Percentiles rank a stretch among this genome's conserved stretches.
phyloP scores from a whole-genome alignment of 768 basidiomycete genomes.

The Pulveroboletus sp. region DNA sequence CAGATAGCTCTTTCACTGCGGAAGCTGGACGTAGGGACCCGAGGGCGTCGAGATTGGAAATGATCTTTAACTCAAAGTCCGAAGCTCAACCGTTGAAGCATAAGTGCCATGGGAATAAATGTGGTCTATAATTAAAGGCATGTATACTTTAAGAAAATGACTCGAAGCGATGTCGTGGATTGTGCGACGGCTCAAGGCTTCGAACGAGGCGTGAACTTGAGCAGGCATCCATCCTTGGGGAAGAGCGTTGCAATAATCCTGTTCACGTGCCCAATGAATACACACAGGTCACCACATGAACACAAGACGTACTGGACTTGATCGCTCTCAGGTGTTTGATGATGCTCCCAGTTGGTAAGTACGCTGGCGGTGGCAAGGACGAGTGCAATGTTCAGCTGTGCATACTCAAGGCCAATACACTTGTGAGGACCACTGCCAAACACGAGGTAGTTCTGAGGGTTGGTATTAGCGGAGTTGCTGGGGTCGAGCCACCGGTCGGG shows the following conservation, averaged over 20 bases:
- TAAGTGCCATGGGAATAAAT: too few relatives aligned
- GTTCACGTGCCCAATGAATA: constrained; percentile 2
- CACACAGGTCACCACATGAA: background rate
- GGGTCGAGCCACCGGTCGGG: constrained; percentile 95
- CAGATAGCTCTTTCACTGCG: too few relatives aligned
- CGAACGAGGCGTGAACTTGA: constrained; percentile 68
- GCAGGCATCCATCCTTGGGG: constrained; percentile 85
- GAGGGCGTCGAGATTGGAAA: too few relatives aligned
- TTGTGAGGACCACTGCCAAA: constrained; percentile 92
- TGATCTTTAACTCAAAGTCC: too few relatives aligned
- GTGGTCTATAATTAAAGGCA: constrained; percentile 11
- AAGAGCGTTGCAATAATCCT: constrained; percentile 96
- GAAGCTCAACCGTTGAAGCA: too few relatives aligned
- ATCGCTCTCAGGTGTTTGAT: constrained; percentile 70
- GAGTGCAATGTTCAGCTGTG: constrained; percentile 83
- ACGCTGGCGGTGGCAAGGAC: constrained; percentile 79
- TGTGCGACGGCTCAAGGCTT: constrained; percentile 12
- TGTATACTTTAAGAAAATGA: background rate
- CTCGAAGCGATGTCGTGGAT: background rate
- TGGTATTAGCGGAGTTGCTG: constrained; percentile 66
- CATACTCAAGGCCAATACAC: constrained; percentile 92
- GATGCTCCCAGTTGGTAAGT: constrained; percentile 83
- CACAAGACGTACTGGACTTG: constrained; percentile 67
- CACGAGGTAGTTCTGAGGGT: constrained; percentile 93
- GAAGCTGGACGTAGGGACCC: too few relatives aligned